A percentile compares a stretch with the other conserved stretches of the same genome.
phyloP scores from a whole-genome alignment of 2,329 filamentous ascomycete species.

The Pyrenochaeta sp. region DNA sequence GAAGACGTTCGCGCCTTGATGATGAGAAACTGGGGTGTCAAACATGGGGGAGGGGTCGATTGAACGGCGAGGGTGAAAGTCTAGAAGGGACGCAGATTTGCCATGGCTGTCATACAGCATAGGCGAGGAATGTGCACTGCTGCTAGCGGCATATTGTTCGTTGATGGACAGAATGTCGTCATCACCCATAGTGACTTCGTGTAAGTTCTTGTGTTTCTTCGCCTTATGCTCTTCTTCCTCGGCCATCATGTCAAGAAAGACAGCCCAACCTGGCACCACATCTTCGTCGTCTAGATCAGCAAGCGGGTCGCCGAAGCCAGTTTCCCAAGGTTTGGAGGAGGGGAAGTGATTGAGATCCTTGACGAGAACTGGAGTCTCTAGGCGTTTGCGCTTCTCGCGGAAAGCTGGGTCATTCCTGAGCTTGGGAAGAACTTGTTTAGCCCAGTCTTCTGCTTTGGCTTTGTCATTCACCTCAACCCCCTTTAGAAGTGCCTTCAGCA shows the following conservation, averaged over 20 bases:
- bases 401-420: conserved; percentile 27
- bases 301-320: conserved; percentile 39
- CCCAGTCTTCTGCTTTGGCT: conserved; percentile 37
- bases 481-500: conserved; percentile 26
- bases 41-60: conserved; percentile 45
- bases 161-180: conserved; percentile 33
- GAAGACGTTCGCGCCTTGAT: conserved; percentile 41
- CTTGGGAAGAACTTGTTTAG: conserved; percentile 26
- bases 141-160: conserved; percentile 20
- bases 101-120: conserved; percentile 33
- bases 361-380: conserved; percentile 33
- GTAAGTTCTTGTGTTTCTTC: conserved; percentile 34
- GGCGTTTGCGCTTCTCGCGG: conserved; percentile 40
- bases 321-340: conserved; percentile 42
- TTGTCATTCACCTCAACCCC: conserved; percentile 30
- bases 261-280: conserved; percentile 41
- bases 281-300: conserved; percentile 38
- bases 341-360: conserved; percentile 40
- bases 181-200: conserved; percentile 15
- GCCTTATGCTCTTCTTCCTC: conserved; percentile 28
- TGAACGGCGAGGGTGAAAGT: conserved; percentile 42
- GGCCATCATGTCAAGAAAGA: conserved; percentile 36
- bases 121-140: conserved; percentile 2
- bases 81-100: conserved; percentile 27
- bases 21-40: conserved; percentile 19